Evolutionary conservation across 345 rosid species (phyloP), one percentile per base, ranked within the genome.

Genomic region (Salix brachista): DNA sequence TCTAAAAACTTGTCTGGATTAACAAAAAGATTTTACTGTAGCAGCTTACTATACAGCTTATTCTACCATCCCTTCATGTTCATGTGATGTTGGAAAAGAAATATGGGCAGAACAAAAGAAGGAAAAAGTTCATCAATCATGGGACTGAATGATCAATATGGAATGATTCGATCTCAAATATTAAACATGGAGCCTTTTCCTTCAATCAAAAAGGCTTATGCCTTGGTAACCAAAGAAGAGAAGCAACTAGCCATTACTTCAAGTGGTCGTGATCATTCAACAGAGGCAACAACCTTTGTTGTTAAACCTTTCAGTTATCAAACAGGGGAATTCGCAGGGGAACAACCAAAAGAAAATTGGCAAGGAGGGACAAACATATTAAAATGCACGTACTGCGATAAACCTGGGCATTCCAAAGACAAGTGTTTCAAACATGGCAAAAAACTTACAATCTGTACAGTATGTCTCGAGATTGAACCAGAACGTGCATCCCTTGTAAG

Each of bases 401-500:
- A 66, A 36, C 4, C 23, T 5, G 1, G 23, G 3, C 60, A 70
- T 46, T 23, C 13, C 3, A 70, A 70, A 46, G 12, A 69, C 2
- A 46, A 6, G 1, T 70, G 7, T 26, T 70, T 46, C 6, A 46
- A 70, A 17, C 16, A 28, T 2, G 2, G 0, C 30, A 28, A 28
- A 28, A 28, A 30, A 30, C 4, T 30, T 30, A 0, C 4, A 0
- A 30, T 30, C 32, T 3, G 32, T 30, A 30, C 0, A 30, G 4
- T 30, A 30, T 30, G 4, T 30, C 4, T 30, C 0, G 32, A 30
- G 0, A 30, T 3, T 0, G 4, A 30, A 0, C 4, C 4, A 30
- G 32, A 30, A 30, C 3, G 3, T 28, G 0, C 3, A 28, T 0
- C 0, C 30, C 3, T 28, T 28, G 3, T 28, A 28, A 28, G 30